Percentiles rank a stretch among this genome's conserved stretches.
Conservation (phyloP, 768 basidiomycete species). For the Chlorophyllum brunneum region DNA sequence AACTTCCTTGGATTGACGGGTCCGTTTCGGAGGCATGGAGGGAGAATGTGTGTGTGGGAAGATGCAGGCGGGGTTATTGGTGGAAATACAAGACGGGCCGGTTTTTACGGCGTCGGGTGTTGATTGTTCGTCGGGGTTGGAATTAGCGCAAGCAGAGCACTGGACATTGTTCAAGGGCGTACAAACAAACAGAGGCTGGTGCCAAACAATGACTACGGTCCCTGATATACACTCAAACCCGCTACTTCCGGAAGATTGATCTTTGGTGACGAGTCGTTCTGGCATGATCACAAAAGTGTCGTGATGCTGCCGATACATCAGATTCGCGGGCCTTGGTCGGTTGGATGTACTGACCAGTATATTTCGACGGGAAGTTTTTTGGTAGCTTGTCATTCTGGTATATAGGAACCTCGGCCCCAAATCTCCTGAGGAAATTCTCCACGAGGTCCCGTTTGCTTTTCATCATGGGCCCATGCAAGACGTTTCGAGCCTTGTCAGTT, state of each 20-base stretch:
- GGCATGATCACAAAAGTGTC: not conserved
- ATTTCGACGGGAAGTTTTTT: not conserved
- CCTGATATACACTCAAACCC: no score
- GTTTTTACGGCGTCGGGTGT: not conserved
- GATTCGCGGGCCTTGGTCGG: not conserved
- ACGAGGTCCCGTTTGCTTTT: conserved; percentile 1
- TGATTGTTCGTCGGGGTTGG: no score
- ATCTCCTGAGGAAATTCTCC: not conserved
- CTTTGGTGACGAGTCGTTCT: not conserved
- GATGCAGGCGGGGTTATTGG: not conserved
- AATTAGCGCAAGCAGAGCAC: no score
- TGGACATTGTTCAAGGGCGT: no score
- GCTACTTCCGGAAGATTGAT: not conserved
- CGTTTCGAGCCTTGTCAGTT: not conserved
- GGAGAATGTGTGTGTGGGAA: not conserved
- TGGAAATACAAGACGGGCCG: not conserved
- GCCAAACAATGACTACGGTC: no score
- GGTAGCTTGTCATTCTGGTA: not conserved
- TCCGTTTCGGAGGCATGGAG: conserved; percentile 4
- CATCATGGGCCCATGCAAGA: not conserved
- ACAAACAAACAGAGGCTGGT: no score
- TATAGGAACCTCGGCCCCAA: not conserved
- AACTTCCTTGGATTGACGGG: conserved; percentile 1
- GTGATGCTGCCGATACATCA: not conserved
- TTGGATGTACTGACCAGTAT: not conserved